Evolutionary conservation across 345 rosid genomes (phyloP).

Genomic region (Gynandropsis gynandra): DNA sequence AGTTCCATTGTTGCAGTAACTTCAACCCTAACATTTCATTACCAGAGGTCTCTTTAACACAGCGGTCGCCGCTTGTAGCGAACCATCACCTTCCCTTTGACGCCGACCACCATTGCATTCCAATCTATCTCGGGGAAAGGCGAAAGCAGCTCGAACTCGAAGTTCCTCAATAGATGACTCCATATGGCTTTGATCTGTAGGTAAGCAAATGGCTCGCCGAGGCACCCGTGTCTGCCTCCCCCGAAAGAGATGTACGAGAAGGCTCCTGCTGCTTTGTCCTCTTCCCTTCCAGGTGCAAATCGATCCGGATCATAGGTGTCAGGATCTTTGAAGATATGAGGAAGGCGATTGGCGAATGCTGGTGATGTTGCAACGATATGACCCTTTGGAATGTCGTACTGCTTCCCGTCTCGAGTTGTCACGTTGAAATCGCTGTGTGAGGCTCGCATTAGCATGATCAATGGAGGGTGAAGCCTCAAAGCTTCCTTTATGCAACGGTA

Average conservation of each 20-base stretch:
- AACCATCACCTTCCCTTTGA: constrained; percentile 93
- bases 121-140: constrained; percentile 98
- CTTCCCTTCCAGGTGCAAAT: constrained; percentile 80
- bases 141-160: constrained; percentile 76
- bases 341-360: constrained; percentile 89
- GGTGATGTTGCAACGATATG: constrained; percentile 94
- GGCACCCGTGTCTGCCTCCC: constrained; percentile 97
- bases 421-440: constrained; percentile 83
- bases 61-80: constrained; percentile 59
- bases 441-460: constrained; percentile 80
- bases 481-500: constrained; percentile 95
- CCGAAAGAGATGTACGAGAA: constrained; percentile 91
- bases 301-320: constrained; percentile 82
- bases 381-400: constrained; percentile 87
- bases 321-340: constrained; percentile 68
- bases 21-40: background rate
- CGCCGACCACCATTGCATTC: constrained; percentile 99
- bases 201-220: constrained; percentile 96
- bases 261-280: constrained; percentile 83
- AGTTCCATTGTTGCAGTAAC: constrained; percentile 1
- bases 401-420: constrained; percentile 66
- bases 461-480: constrained; percentile 89
- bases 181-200: constrained; percentile 98
- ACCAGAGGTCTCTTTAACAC: background rate
- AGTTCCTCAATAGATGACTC: constrained; percentile 93